These are phyloP conservation scores for Phytophthora citricola DNA, from an alignment of 352 stramenopile species.

Conservation along the genomic window DNA sequence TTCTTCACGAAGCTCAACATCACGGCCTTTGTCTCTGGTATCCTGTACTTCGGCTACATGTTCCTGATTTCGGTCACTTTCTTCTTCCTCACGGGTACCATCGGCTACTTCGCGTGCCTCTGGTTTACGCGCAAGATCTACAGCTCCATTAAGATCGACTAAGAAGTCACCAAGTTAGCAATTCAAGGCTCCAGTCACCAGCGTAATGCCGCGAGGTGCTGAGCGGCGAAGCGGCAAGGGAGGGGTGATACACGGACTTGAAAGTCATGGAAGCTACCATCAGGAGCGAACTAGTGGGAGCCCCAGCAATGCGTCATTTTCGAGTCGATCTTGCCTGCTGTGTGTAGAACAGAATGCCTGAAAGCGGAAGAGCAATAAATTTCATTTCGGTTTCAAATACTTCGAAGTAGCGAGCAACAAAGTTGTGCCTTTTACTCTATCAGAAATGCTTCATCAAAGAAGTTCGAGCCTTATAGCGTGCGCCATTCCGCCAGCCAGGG, in stretches of 20 bases:
- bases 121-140: conserved; percentile 99
- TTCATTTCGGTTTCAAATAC: conserved; percentile 32
- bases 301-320: conserved; percentile 1
- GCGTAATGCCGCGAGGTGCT: conserved; percentile 16
- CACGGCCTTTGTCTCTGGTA: conserved; percentile 89
- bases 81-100: conserved; percentile 97
- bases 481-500: conserved; percentile 85
- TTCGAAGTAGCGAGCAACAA: conserved; percentile 1
- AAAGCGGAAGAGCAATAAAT: conserved; percentile 39
- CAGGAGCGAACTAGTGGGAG: conserved; percentile 20
- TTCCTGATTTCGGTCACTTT: conserved; percentile 96
- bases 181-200: conserved; percentile 21
- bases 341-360: conserved; percentile 36
- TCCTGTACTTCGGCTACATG: conserved; percentile 99
- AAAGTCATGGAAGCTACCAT: conserved; percentile 1
- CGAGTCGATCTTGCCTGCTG: conserved; percentile 12
- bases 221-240: conserved; percentile 13
- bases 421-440: not conserved
- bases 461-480: conserved; percentile 51
- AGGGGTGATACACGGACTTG: conserved; percentile 1
- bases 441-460: not conserved
- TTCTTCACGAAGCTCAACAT: conserved; percentile 98
- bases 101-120: conserved; percentile 98
- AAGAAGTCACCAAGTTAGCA: conserved; percentile 42
- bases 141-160: conserved; percentile 94